Evolutionary conservation across 78 protist species (phyloP).

Genomic region (Isochrysis galbana): DNA sequence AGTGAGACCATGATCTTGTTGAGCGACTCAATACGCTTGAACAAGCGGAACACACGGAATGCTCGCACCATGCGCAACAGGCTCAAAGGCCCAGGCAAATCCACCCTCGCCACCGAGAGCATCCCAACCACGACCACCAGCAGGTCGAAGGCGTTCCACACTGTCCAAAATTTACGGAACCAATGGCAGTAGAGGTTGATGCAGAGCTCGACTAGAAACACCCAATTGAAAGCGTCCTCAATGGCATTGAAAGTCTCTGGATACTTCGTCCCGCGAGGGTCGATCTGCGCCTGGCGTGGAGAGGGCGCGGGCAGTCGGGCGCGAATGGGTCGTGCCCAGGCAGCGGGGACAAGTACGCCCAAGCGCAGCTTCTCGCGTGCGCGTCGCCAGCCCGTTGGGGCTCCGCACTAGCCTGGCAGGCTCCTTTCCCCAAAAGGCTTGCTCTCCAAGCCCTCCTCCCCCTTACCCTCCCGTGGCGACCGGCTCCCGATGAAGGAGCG

Average conservation of each 20-base stretch:
- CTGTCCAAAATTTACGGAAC: background rate
- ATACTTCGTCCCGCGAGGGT: background rate
- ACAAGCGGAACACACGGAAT: slow-evolving; percentile 11
- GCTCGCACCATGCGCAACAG: background rate
- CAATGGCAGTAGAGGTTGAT: background rate
- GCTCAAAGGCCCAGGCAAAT: background rate
- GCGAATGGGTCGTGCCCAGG: too few species aligned
- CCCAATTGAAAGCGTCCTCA: background rate
- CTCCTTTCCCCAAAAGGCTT: too few species aligned
- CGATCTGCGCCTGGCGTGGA: background rate
- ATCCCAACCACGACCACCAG: background rate
- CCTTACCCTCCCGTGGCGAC: too few species aligned
- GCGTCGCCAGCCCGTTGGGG: too few species aligned
- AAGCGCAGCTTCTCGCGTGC: too few species aligned
- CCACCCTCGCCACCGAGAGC: background rate
- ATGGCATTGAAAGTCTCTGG: background rate
- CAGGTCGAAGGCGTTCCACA: background rate
- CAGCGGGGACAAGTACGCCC: too few species aligned
- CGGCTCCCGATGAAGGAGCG: too few species aligned
- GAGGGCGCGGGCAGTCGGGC: too few species aligned
- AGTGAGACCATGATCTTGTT: background rate
- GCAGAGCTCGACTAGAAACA: background rate
- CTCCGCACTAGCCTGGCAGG: too few species aligned
- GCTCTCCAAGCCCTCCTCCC: too few species aligned
- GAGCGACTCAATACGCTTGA: background rate